These are phyloP conservation scores for Parachlorella kessleri DNA, from an alignment of 139 green algal species.

Conservation along the genomic window DNA sequence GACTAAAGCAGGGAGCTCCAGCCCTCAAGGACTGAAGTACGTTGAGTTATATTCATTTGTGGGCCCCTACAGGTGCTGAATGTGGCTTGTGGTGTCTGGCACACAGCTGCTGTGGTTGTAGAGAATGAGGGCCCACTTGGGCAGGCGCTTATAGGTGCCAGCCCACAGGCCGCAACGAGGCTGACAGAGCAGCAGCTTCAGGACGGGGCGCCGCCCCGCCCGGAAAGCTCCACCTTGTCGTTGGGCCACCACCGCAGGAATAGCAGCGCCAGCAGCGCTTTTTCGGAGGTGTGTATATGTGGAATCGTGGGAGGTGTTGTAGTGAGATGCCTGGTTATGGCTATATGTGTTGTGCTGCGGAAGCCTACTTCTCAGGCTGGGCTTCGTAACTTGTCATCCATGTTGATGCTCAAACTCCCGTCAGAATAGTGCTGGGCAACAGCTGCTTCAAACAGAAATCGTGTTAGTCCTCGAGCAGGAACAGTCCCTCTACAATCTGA, in stretches of 20 bases:
- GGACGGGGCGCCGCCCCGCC: too few relatives aligned
- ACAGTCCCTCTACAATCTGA: too few relatives aligned
- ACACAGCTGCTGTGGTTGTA: slow-evolving; percentile 80
- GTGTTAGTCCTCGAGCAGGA: too few relatives aligned
- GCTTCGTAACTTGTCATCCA: too few relatives aligned
- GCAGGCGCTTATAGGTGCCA: slow-evolving; percentile 13
- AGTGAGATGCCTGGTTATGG: background rate
- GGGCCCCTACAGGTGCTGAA: slow-evolving; percentile 46
- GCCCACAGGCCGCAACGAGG: too few relatives aligned
- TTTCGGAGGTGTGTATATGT: slow-evolving; percentile 12
- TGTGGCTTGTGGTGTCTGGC: slow-evolving; percentile 90
- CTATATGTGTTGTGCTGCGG: too few relatives aligned
- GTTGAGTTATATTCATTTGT: too few relatives aligned
- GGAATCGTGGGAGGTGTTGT: background rate
- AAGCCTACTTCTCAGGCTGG: too few relatives aligned
- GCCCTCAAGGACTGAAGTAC: too few relatives aligned
- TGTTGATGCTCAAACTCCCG: background rate
- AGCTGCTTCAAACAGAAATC: too few relatives aligned
- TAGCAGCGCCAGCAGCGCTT: slow-evolving; percentile 21
- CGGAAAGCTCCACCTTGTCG: background rate
- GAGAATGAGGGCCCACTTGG: slow-evolving; percentile 5
- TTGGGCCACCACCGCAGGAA: slow-evolving; percentile 7
- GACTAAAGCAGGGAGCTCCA: too few relatives aligned
- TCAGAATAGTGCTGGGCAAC: too few relatives aligned
- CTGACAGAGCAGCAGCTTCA: background rate